Evolutionary conservation across 768 basidiomycete genomes (phyloP), one percentile per base, ranked within the genome.

Genomic region (Pleurotus platypus): DNA sequence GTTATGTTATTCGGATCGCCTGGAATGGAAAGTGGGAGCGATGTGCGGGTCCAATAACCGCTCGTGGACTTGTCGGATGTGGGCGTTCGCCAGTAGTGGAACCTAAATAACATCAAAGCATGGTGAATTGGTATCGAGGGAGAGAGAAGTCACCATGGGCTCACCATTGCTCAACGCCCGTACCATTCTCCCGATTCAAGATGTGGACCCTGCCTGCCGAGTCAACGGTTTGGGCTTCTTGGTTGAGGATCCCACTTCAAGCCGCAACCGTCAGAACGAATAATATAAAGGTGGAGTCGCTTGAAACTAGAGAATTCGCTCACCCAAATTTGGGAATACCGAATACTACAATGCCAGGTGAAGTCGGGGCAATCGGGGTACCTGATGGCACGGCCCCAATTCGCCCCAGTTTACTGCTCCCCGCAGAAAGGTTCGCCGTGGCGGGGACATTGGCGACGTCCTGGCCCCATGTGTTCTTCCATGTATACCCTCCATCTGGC

Each of bases 221-320:
- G 53, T 80, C 78, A 2, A 78, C 72, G 15, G 69, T 72, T 64
- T 80, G 78, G 0, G 77, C 76, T 57, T 80, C 78, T 62, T 80
- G 78, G 61, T 80, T 80, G 76, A 80, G 78, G n/a, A 80, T 68
- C 2, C 73, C 78, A 60, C 55, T 56, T 16, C 9, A 7, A 15
- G n/a, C 27, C 4, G 22, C 12, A 22, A 39, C 26, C 26, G 15
- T 9, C 22, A n/a, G 9, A n/a, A 46, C 24, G 9, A 56, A 45
- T 46, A 15, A 40, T 20, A 5, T 30, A 5, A 22, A 26, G 3
- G 15, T 67, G 51, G 20, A 70, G 68, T 68, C 71, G 7, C 9
- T 35, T 35, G 30, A 43, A 68, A 73, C 60, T 72, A 68, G 11
- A 70, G 68, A 18, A 70, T 71, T 16, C 15, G 22, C 69, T 55